Percentiles rank a stretch among this genome's conserved stretches.
Evolutionary conservation across 495 filamentous ascomycete genomes (phyloP).

Genomic region (Diplogelasinospora grovesii): DNA sequence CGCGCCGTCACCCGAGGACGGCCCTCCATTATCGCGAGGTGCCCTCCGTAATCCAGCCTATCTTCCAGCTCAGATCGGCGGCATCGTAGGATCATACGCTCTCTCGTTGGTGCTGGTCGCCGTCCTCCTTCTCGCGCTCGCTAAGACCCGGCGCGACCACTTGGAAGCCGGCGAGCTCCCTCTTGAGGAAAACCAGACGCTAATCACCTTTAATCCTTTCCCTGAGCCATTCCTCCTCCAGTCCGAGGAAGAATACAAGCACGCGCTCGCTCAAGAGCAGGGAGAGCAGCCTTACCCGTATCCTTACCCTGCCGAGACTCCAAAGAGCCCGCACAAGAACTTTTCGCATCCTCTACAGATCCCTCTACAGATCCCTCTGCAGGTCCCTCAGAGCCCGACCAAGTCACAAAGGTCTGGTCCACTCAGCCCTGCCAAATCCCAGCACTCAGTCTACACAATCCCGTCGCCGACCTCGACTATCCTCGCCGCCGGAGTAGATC

Average conservation of each 20-base stretch:
- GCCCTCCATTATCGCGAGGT: constrained; percentile 45
- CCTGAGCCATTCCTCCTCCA: constrained; percentile 29
- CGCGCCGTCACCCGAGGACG: constrained; percentile 52
- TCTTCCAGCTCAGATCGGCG: constrained; percentile 69
- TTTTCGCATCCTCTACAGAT: constrained; percentile 32
- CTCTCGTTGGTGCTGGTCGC: constrained; percentile 64
- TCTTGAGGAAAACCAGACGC: constrained; percentile 11
- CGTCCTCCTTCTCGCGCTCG: constrained; percentile 50
- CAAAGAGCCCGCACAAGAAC: constrained; percentile 36
- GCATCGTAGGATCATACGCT: constrained; percentile 73
- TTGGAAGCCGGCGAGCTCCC: constrained; percentile 25
- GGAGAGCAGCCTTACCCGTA: constrained; percentile 6
- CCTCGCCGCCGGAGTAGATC: constrained; percentile 32
- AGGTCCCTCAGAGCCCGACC: constrained; percentile 18
- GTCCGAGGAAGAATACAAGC: constrained; percentile 28
- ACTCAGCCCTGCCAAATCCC: constrained; percentile 37
- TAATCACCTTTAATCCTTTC: constrained; percentile 20
- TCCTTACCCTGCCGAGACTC: no score
- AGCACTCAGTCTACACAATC: constrained; percentile 45
- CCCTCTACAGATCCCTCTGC: constrained; percentile 15
- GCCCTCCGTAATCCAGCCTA: constrained; percentile 52
- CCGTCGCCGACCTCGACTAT: constrained; percentile 41
- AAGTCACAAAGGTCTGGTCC: constrained; percentile 23
- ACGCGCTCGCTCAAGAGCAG: constrained; percentile 10
- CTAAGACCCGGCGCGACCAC: constrained; percentile 36